phyloP scores from a whole-genome alignment of 2,329 filamentous ascomycete genomes.

The Colletotrichum kahawae region DNA sequence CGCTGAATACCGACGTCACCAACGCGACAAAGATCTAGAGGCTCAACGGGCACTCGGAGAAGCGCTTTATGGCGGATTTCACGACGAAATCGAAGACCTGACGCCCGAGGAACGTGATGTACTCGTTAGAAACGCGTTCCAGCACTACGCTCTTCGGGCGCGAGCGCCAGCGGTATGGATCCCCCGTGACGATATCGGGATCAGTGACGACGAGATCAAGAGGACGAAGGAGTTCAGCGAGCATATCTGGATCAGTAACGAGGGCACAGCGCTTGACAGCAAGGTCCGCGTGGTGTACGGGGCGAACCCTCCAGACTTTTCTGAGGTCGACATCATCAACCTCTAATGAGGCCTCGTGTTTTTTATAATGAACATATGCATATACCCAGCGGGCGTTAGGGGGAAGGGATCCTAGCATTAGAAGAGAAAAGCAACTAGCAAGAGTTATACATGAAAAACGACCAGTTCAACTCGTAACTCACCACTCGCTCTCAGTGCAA shows the following conservation, averaged over 20 bases:
- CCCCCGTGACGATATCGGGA: conserved; percentile 85
- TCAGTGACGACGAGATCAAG: conserved; percentile 89
- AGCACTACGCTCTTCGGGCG: conserved; percentile 85
- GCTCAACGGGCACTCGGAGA: conserved; percentile 76
- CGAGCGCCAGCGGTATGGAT: conserved; percentile 92
- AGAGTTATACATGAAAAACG: background rate
- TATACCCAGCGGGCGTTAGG: conserved; percentile 20
- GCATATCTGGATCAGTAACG: conserved; percentile 91
- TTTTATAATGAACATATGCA: conserved; percentile 5
- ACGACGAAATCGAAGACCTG: conserved; percentile 94
- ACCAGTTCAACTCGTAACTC: background rate
- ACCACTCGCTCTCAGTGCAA: background rate
- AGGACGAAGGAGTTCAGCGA: conserved; percentile 78
- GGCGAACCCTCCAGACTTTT: conserved; percentile 86
- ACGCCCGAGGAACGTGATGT: conserved; percentile 87
- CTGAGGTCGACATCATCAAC: conserved; percentile 84
- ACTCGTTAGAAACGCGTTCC: conserved; percentile 86
- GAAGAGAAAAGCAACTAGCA: background rate
- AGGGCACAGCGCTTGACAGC: conserved; percentile 85
- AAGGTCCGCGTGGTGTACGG: conserved; percentile 85
- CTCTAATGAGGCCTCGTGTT: conserved; percentile 49
- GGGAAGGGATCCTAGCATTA: background rate
- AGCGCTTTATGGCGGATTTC: conserved; percentile 83
- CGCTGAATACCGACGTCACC: conserved; percentile 51
- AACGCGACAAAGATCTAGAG: conserved; percentile 68